phyloP scores from a whole-genome alignment of 2,329 filamentous ascomycete genomes.

The Coniochaeta pulveracea region DNA sequence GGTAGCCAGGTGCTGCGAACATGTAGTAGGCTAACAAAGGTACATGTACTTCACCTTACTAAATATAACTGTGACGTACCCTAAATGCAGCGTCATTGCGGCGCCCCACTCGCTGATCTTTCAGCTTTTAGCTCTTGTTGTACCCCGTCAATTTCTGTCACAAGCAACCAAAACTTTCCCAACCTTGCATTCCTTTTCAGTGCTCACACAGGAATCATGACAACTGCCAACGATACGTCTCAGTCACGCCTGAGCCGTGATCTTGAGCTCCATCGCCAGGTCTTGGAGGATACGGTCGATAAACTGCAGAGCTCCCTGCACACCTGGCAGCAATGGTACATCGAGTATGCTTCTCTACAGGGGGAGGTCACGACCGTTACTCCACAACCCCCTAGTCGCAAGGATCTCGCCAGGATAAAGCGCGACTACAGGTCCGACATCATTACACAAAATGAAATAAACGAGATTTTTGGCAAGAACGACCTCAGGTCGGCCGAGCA shows the following conservation, averaged over 20 bases:
- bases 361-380: slow-evolving; percentile 59
- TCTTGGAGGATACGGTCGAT: slow-evolving; percentile 64
- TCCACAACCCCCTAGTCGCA: slow-evolving; percentile 27
- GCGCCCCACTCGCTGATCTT: too few relatives aligned
- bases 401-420: slow-evolving; percentile 47
- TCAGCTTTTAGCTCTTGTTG: too few relatives aligned
- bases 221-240: too few relatives aligned
- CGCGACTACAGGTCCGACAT: slow-evolving; percentile 51
- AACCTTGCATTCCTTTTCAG: too few relatives aligned
- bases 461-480: slow-evolving; percentile 33
- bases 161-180: too few relatives aligned
- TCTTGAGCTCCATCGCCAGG: slow-evolving; percentile 63
- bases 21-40: too few relatives aligned
- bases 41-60: too few relatives aligned
- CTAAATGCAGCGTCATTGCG: too few relatives aligned
- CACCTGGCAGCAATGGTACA: slow-evolving; percentile 85
- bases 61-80: too few relatives aligned
- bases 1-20: too few relatives aligned
- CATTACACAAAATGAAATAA: slow-evolving; percentile 45
- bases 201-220: too few relatives aligned
- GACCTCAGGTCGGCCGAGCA: slow-evolving; percentile 44
- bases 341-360: slow-evolving; percentile 82
- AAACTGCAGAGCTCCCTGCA: slow-evolving; percentile 66
- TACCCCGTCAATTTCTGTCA: too few relatives aligned
- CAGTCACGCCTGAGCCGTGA: slow-evolving; percentile 26